phyloP scores from a whole-genome alignment of 495 filamentous ascomycete genomes.

The Aspergillus indologenus region DNA sequence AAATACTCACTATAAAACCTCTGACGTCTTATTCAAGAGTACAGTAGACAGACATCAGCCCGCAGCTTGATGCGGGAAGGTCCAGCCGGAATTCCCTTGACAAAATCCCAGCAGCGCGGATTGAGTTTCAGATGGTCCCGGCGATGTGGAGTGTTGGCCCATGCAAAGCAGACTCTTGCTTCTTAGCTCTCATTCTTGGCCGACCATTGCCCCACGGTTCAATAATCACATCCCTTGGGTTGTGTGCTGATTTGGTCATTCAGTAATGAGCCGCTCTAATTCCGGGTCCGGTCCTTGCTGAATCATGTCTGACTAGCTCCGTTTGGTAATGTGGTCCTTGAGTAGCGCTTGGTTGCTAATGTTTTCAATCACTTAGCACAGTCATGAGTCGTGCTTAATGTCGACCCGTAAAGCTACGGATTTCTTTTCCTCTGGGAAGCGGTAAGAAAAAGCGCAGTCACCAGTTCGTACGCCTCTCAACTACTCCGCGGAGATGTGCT shows the following conservation, averaged over 20 bases:
- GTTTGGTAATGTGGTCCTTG: background rate
- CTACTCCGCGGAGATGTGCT: background rate
- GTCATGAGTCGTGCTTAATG: background rate
- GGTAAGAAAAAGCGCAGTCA: too few species aligned
- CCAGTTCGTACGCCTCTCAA: too few species aligned
- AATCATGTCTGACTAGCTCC: background rate
- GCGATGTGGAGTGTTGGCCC: background rate
- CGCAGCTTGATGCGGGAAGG: background rate
- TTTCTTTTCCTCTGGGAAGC: background rate
- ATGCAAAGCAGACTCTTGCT: background rate
- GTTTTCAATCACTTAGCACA: background rate
- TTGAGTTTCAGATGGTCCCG: too few species aligned
- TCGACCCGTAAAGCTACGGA: background rate
- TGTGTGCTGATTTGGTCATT: background rate
- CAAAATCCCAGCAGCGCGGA: background rate
- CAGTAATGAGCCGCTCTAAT: background rate
- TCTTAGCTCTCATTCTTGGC: background rate
- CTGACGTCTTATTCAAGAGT: background rate
- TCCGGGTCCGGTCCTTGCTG: background rate
- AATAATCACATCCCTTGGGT: background rate
- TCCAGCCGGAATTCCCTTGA: background rate
- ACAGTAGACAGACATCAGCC: background rate
- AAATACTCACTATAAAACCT: background rate
- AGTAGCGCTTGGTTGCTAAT: background rate
- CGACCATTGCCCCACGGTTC: background rate